A percentile compares a stretch with the other conserved stretches of the same genome.
Conservation (phyloP, 495 filamentous ascomycete species). For the Hyaloscypha hepaticicola region DNA sequence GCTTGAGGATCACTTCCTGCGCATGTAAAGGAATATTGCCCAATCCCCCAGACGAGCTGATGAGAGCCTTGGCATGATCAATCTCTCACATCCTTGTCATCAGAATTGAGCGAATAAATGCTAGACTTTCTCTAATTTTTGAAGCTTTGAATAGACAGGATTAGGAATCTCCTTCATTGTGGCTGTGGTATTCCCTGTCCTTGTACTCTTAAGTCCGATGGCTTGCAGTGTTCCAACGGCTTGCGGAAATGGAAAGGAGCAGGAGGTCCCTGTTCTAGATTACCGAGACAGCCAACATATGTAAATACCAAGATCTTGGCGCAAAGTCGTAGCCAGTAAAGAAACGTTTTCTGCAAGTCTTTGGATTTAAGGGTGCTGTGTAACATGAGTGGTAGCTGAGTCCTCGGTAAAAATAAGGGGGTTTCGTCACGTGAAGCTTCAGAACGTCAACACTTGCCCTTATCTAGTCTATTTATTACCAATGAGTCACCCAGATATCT, state of each 20-base stretch:
- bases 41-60: not conserved
- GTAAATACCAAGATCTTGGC: not conserved
- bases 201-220: not conserved
- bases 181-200: not conserved
- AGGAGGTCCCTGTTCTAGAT: not conserved
- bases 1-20: not conserved
- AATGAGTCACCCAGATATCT: no score
- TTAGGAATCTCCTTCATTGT: not conserved
- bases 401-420: not conserved
- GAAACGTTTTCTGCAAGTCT: not conserved
- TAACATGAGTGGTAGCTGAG: not conserved
- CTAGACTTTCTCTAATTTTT: not conserved
- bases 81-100: not conserved
- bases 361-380: not conserved
- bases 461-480: not conserved
- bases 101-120: not conserved
- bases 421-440: not conserved
- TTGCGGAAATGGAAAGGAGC: no score
- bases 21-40: not conserved
- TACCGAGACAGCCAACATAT: not conserved
- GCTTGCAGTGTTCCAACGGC: no score
- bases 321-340: not conserved
- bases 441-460: not conserved
- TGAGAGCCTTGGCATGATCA: not conserved
- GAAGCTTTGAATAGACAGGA: not conserved